Evolutionary conservation across 2,329 filamentous ascomycete species (phyloP).

Genomic region (Penicillium verrucosum): DNA sequence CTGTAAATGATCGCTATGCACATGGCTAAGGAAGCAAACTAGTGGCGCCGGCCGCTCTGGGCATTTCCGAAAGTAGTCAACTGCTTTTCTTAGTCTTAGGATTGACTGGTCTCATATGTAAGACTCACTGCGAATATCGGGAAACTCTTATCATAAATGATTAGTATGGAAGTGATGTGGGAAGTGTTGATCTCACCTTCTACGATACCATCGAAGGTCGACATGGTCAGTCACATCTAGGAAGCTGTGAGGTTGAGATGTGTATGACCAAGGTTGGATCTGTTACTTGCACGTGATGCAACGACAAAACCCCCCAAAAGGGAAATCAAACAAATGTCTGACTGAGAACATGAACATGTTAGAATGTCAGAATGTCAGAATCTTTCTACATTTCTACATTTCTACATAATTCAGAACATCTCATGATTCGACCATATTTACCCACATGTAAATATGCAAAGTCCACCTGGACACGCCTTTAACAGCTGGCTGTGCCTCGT

Average conservation of each 20-base stretch:
- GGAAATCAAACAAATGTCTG: neutral
- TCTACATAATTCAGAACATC: neutral
- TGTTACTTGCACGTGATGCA: constrained; percentile 4
- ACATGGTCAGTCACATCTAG: constrained; percentile 21
- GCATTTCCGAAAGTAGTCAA: constrained; percentile 74
- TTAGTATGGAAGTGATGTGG: neutral
- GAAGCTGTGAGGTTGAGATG: neutral
- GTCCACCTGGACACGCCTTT: neutral
- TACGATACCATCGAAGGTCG: constrained; percentile 34
- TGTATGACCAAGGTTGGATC: neutral
- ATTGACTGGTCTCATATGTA: neutral
- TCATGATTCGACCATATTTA: constrained; percentile 1
- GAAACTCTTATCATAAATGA: constrained; percentile 59
- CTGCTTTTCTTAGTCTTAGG: constrained; percentile 40
- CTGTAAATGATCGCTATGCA: constrained; percentile 83
- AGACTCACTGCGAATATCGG: constrained; percentile 64
- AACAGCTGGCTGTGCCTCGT: constrained; percentile 5
- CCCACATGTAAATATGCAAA: neutral
- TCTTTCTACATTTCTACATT: too few relatives aligned
- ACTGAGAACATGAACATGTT: too few relatives aligned
- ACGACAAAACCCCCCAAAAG: neutral
- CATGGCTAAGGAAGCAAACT: constrained; percentile 86
- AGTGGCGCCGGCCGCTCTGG: constrained; percentile 59
- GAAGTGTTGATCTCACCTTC: constrained; percentile 20
- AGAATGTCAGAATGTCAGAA: too few relatives aligned